Base-by-base conservation (phyloP, 1,139 yeast species). In the Yamadazyma spencermartinsiae region DNA sequence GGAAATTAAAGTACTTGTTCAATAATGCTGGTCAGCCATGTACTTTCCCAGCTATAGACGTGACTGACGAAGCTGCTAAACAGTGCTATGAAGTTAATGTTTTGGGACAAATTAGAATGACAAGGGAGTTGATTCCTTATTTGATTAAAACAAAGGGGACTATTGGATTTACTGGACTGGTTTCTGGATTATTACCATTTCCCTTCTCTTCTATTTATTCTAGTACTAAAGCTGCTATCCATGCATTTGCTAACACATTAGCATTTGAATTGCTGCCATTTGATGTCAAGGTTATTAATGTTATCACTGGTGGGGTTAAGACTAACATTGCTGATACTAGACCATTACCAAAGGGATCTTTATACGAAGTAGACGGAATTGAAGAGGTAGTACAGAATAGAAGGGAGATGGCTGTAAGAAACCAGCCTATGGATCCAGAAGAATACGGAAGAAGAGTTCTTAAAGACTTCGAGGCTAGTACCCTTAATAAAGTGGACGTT, bases 221-320 rank as follows among this genome's bases (percentile, higher is more conserved):
- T n/a, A 72, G 90, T 2, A 61, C 84, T 1, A 86, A 86, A 54
- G 88, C 94, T 2, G 94, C 94, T 1, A 76, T 86, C 38, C 87
- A 83, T 52, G 80, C 76, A 43, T 86, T 80, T 55, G 85, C 86
- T 1, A 70, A 76, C 36, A 72, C 74, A 2, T 65, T 86, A 39
- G 76, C 83, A 34, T 54, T 82, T 25, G 95, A 86, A 60, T 56
- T 86, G 70, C 76, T 75, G 52, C 87, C 90, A 2, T 83, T 85
- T 52, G 86, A 75, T 14, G 92, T 86, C 14, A 69, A 77, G 38
- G 94, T 86, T 2, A 63, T 74, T 13, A 59, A 65, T 39, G 58
- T 72, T 31, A 62, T 61, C 14, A 61, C 66, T 31, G 74, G 86
- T 42, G 85, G 83, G 36, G 77, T 83, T 3, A 64, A 80, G 34